Percentiles rank a stretch among this genome's conserved stretches.
Conservation (phyloP, 1,139 yeast species). For the Eremothecium sinecaudum region DNA sequence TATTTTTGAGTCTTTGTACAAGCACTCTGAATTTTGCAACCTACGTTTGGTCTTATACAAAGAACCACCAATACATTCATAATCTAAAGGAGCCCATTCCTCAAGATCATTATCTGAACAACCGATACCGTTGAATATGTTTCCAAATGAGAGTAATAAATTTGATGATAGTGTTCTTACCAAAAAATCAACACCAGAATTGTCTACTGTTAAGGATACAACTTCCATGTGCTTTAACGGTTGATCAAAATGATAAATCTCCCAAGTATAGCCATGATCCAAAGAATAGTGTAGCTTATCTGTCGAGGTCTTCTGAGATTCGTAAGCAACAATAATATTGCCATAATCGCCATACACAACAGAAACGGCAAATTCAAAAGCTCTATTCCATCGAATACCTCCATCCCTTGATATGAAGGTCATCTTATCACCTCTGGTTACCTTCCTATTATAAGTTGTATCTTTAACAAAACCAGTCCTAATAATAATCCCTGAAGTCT, state of each 20-base stretch:
- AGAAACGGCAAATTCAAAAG: constrained; percentile 45
- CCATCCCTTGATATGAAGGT: constrained; percentile 72
- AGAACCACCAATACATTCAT: constrained; percentile 66
- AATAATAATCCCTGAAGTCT: background rate
- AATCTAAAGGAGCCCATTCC: constrained; percentile 47
- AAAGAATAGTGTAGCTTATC: constrained; percentile 48
- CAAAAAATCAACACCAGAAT: constrained; percentile 56
- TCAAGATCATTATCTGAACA: constrained; percentile 58
- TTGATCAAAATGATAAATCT: constrained; percentile 39
- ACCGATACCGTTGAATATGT: constrained; percentile 44
- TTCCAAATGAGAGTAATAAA: constrained; percentile 52
- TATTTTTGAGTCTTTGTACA: constrained; percentile 49
- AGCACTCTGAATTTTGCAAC: constrained; percentile 60
- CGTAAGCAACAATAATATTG: constrained; percentile 53
- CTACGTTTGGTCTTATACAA: constrained; percentile 59
- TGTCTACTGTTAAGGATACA: constrained; percentile 57
- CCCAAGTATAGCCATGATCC: constrained; percentile 70
- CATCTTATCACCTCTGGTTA: too few relatives aligned
- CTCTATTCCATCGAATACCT: constrained; percentile 60
- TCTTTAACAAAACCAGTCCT: constrained; percentile 10
- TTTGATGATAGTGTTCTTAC: constrained; percentile 32
- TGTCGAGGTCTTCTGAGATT: constrained; percentile 24
- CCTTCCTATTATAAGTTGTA: too few relatives aligned
- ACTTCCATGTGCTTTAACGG: constrained; percentile 39
- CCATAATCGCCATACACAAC: constrained; percentile 76